Evolutionary conservation across 176 grass and related monocot species (phyloP), one percentile per base, ranked within the genome.

Genomic region (Olyra latifolia): DNA sequence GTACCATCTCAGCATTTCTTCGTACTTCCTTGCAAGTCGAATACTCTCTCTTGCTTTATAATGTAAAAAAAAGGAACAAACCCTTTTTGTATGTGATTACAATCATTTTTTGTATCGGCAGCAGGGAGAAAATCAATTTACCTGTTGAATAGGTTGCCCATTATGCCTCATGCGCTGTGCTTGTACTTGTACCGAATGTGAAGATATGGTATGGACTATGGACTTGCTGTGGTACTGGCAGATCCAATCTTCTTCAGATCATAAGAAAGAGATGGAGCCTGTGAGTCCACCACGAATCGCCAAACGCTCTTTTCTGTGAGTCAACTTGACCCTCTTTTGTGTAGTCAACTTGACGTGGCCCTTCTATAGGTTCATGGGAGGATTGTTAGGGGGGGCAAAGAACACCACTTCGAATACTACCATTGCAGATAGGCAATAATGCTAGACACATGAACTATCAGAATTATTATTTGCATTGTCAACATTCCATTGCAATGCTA

Each of bases 171-270:
- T 28, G 23, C 14, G 40, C 10, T 78, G 5, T 59, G 59, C 44
- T 66, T 87, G 63, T 58, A 10, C 3, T 13, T 58, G 80, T 70
- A 83, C 74, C 66, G 15, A 78, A 55, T 73, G 59, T 27, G 76
- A 87, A 75, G 55, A 43, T 50, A 62, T 24, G 39, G 3, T 13
- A 5, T 29, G 43, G 29, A 11, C 40, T 13, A 5, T 29, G 43
- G 29, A 11, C 40, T 27, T 68, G 8, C 13, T 13, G 35, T 77
- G 54, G 7, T 58, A 71, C 15, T 76, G 79, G 16, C 0, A 50
- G 71, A 75, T 61, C 70, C 28, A 24, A 49, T 49, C 8, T 83
- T 50, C 40, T 75, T 11, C 17, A 44, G 38, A 46, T 53, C 45
- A 47, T 73, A 62, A 17, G 11, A 48, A 59, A 57, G 47, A 38